Percentiles rank a stretch among this genome's conserved stretches.
phyloP scores from a whole-genome alignment of 495 filamentous ascomycete species.

The Penicillium herquei region DNA sequence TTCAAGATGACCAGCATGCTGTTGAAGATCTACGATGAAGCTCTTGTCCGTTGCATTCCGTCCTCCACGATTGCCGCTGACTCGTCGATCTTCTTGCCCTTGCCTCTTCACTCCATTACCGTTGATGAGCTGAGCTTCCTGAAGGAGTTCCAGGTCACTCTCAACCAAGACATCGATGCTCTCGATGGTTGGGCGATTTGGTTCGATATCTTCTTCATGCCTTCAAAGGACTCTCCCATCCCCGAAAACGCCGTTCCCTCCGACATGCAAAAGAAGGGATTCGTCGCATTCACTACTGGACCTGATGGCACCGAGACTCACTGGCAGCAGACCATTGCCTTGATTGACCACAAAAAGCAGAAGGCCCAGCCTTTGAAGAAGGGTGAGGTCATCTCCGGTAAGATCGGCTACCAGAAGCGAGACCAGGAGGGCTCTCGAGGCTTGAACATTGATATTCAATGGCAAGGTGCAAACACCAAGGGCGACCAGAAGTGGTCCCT shows the following conservation, averaged over 20 bases:
- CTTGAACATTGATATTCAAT: conserved; percentile 49
- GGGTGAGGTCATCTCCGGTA: conserved; percentile 48
- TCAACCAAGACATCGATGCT: conserved; percentile 53
- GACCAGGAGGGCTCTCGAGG: conserved; percentile 39
- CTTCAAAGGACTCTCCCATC: conserved; percentile 40
- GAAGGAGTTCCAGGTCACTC: conserved; percentile 51
- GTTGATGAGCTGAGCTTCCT: conserved; percentile 58
- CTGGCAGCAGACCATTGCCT: conserved; percentile 49
- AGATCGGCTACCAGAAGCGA: conserved; percentile 50
- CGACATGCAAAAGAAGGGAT: conserved; percentile 46
- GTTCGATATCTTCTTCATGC: conserved; percentile 66
- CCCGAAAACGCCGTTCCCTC: conserved; percentile 42
- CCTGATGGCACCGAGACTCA: conserved; percentile 52
- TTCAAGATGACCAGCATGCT: conserved; percentile 59
- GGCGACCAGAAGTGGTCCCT: conserved; percentile 39
- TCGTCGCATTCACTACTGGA: conserved; percentile 54
- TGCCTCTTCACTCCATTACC: conserved; percentile 56
- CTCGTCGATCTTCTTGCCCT: conserved; percentile 50
- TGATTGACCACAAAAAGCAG: conserved; percentile 46
- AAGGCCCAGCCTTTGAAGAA: conserved; percentile 40
- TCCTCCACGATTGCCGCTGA: conserved; percentile 44
- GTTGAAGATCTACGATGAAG: conserved; percentile 58
- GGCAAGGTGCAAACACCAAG: conserved; percentile 36
- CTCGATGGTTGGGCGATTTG: conserved; percentile 62
- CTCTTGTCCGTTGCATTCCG: conserved; percentile 50